These are phyloP conservation scores for Auxenochlorella protothecoides DNA, from an alignment of 139 green algal genomes.

Conservation along the genomic window DNA sequence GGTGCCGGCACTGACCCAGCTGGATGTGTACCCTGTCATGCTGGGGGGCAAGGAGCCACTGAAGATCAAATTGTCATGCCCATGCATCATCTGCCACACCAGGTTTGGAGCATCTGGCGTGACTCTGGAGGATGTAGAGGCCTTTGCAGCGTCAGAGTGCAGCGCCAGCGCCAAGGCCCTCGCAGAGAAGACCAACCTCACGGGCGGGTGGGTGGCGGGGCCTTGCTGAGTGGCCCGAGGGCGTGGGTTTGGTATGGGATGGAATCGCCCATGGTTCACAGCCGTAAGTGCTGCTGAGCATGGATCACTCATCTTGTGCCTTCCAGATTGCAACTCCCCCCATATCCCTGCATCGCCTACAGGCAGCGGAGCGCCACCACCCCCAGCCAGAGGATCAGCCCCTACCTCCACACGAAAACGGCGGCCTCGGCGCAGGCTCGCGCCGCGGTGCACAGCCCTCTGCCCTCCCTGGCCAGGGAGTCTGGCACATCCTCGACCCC, in stretches of 20 bases:
- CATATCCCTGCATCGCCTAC: no score
- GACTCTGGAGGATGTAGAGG: constrained; percentile 10
- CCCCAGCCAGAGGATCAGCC: constrained; percentile 19
- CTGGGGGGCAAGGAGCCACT: no score
- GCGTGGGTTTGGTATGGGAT: not conserved
- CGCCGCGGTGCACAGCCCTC: not conserved
- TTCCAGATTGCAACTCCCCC: no score
- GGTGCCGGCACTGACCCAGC: not conserved
- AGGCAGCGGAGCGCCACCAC: no score
- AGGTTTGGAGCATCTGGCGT: not conserved
- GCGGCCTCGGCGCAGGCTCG: not conserved
- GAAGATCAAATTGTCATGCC: no score
- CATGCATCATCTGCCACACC: not conserved
- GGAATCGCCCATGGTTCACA: not conserved
- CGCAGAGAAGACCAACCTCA: no score
- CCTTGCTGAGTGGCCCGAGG: no score
- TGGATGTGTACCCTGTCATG: no score
- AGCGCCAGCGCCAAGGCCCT: not conserved
- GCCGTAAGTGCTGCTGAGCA: not conserved
- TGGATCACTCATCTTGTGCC: not conserved
- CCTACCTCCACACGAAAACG: constrained; percentile 11
- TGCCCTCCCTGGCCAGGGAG: no score
- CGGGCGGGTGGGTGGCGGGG: no score
- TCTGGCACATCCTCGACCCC: no score
- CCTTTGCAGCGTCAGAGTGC: constrained; percentile 5